Evolutionary conservation across 495 filamentous ascomycete genomes (phyloP).

Genomic region (Aspergillus steynii): DNA sequence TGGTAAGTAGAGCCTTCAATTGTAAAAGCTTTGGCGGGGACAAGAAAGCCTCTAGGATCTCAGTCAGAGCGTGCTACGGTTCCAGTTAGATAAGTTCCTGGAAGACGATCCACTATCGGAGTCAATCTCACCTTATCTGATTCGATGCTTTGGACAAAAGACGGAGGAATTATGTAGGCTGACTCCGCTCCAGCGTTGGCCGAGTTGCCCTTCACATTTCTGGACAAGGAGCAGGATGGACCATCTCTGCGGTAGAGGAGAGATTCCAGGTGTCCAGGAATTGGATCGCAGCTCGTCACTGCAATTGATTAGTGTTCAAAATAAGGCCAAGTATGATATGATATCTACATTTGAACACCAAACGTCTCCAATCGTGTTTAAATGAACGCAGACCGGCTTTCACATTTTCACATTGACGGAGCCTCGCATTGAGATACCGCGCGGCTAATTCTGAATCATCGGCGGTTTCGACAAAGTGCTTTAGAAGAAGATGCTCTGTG

Average conservation of each 20-base stretch:
- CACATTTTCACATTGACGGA: slow-evolving; percentile 1
- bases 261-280: not conserved
- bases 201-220: not conserved
- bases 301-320: not conserved
- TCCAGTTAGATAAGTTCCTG: not conserved
- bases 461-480: slow-evolving; percentile 14
- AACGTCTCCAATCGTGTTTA: slow-evolving; percentile 13
- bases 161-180: slow-evolving; percentile 19
- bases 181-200: not conserved
- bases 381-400: slow-evolving; percentile 9
- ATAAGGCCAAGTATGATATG: not conserved
- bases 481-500: slow-evolving; percentile 16
- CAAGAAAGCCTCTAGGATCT: slow-evolving; percentile 6
- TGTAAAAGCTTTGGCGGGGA: not conserved
- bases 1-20: not conserved
- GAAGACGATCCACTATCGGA: too few relatives aligned
- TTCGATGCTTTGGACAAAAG: slow-evolving; percentile 8
- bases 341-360: slow-evolving; percentile 10
- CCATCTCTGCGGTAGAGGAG: not conserved
- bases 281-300: not conserved
- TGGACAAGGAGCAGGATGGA: not conserved
- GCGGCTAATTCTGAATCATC: slow-evolving; percentile 16
- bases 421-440: slow-evolving; percentile 5
- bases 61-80: not conserved
- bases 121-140: slow-evolving; percentile 1